Conservation (phyloP, 2,329 filamentous ascomycete species). For the Cordyceps pruinosa region DNA sequence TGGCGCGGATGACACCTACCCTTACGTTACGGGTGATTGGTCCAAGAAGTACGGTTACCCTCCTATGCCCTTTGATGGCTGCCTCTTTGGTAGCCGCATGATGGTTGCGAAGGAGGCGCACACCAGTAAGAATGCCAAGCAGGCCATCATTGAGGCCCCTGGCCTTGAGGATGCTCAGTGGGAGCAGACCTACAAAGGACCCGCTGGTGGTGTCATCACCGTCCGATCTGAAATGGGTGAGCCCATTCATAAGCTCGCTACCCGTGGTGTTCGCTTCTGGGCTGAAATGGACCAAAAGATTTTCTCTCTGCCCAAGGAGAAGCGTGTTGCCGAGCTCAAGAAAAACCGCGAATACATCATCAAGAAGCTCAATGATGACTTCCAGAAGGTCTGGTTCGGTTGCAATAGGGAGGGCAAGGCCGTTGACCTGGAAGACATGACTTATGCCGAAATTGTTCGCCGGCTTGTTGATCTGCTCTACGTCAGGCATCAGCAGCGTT, state of each 20-base stretch:
- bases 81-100: constrained; percentile 84
- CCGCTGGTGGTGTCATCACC: constrained; percentile 89
- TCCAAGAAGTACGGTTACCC: constrained; percentile 81
- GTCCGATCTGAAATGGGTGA: constrained; percentile 99
- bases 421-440: constrained; percentile 92
- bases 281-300: constrained; percentile 99
- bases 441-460: constrained; percentile 78
- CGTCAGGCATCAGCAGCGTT: constrained; percentile 81
- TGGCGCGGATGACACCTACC: constrained; percentile 82
- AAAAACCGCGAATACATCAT: constrained; percentile 89
- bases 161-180: constrained; percentile 77
- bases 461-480: constrained; percentile 88
- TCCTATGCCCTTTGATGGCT: constrained; percentile 90
- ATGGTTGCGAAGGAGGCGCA: constrained; percentile 93
- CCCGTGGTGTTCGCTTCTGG: constrained; percentile 93
- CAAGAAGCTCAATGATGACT: constrained; percentile 91
- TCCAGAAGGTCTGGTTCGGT: constrained; percentile 96
- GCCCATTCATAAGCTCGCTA: constrained; percentile 97
- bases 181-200: constrained; percentile 89
- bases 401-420: constrained; percentile 72
- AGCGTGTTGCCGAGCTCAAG: constrained; percentile 79
- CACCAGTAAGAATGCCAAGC: constrained; percentile 79
- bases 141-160: constrained; percentile 79
- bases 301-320: constrained; percentile 91
- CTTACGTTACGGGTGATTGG: constrained; percentile 86